Conservation (phyloP, 2,329 filamentous ascomycete species). For the Aschersonia sp. region DNA sequence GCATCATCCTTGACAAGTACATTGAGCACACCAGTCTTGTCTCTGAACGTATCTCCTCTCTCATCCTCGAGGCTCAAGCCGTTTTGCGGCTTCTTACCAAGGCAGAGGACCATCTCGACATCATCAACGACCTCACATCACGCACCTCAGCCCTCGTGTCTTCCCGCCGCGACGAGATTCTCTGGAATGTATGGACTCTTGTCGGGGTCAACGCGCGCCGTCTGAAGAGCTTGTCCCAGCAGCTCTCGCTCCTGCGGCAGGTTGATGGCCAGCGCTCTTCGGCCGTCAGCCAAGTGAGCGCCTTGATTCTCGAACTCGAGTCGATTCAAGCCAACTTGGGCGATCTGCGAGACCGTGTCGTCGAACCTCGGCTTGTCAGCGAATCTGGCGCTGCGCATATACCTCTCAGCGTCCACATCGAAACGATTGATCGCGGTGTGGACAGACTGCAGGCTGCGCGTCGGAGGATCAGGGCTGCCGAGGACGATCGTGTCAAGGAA, state of each 20-base stretch:
- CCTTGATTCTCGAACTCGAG: conserved; percentile 57
- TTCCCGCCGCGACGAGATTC: conserved; percentile 46
- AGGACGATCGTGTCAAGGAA: conserved; percentile 41
- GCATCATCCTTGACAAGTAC: conserved; percentile 56
- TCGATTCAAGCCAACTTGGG: conserved; percentile 57
- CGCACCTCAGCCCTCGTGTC: conserved; percentile 46
- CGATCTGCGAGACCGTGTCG: conserved; percentile 57
- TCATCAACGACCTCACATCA: conserved; percentile 55
- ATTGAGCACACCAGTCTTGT: conserved; percentile 56
- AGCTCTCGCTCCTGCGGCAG: conserved; percentile 48
- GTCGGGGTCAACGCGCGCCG: conserved; percentile 53
- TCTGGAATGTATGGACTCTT: conserved; percentile 58
- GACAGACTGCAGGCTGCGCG: conserved; percentile 55
- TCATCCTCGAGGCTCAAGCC: conserved; percentile 57
- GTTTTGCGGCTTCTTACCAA: conserved; percentile 50
- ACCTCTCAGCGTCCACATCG: conserved; percentile 59
- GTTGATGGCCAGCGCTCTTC: conserved; percentile 51
- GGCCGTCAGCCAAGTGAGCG: conserved; percentile 53
- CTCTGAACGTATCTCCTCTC: conserved; percentile 49
- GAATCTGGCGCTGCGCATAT: conserved; percentile 26
- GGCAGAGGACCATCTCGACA: conserved; percentile 53
- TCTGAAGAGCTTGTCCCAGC: conserved; percentile 44
- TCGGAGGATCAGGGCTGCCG: conserved; percentile 39
- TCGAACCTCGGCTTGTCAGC: conserved; percentile 45
- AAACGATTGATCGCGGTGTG: conserved; percentile 57